Evolutionary conservation across 805 yeast species (phyloP).

Genomic region (Phaffomyces thermotolerans): DNA sequence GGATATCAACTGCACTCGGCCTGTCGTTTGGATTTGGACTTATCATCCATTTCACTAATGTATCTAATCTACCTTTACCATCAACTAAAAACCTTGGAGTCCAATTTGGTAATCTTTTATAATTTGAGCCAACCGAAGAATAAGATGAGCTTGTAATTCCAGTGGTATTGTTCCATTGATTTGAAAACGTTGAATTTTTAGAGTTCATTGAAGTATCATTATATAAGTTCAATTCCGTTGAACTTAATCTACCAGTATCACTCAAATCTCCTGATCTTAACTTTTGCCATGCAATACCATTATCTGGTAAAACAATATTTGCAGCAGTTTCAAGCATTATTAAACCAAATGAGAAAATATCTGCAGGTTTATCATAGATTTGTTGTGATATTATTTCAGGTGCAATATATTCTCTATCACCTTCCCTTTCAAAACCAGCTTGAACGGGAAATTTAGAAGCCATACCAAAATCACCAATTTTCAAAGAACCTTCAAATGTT

Average conservation of each 20-base stretch:
- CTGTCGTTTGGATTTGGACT: conserved; percentile 73
- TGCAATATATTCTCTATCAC: conserved; percentile 95
- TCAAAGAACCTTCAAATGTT: conserved; percentile 89
- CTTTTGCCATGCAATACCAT: conserved; percentile 95
- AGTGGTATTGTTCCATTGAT: conserved; percentile 17
- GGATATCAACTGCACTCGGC: conserved; percentile 72
- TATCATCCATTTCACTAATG: conserved; percentile 81
- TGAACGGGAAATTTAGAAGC: conserved; percentile 76
- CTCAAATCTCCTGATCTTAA: conserved; percentile 89
- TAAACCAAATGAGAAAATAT: conserved; percentile 88
- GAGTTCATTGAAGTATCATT: conserved; percentile 18
- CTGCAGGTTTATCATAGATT: conserved; percentile 85
- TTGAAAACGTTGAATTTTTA: conserved; percentile 19
- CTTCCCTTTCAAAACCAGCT: conserved; percentile 76
- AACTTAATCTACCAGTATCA: conserved; percentile 84
- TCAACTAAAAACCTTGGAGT: conserved; percentile 81
- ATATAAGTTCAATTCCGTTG: conserved; percentile 48
- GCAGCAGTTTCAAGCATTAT: conserved; percentile 95
- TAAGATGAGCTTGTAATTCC: conserved; percentile 22
- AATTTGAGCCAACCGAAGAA: conserved; percentile 18
- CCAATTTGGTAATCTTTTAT: conserved; percentile 58
- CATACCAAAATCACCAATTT: conserved; percentile 95
- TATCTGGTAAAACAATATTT: conserved; percentile 88
- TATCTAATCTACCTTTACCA: conserved; percentile 66
- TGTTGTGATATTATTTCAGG: conserved; percentile 87